phyloP scores from a whole-genome alignment of 2,329 filamentous ascomycete genomes.

The Aspergillus amoenus region DNA sequence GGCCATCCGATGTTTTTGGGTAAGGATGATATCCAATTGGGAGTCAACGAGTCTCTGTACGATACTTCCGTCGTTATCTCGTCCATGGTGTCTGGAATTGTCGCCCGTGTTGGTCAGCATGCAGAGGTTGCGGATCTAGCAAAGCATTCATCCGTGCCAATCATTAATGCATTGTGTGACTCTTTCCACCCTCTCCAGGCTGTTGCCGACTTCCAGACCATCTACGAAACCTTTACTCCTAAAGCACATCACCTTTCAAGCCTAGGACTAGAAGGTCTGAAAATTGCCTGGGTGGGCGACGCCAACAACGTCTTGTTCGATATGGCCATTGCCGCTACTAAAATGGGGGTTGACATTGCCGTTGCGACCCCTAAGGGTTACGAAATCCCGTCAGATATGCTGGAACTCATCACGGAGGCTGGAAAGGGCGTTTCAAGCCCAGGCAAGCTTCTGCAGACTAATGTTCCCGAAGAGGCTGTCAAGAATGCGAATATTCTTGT shows the following conservation, averaged over 20 bases:
- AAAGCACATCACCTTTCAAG: constrained; percentile 39
- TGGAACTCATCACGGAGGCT: constrained; percentile 66
- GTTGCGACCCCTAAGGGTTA: constrained; percentile 87
- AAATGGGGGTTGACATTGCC: constrained; percentile 80
- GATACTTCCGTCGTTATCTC: constrained; percentile 91
- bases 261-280: constrained; percentile 76
- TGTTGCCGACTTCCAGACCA: constrained; percentile 89
- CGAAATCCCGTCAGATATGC: constrained; percentile 74
- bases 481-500: constrained; percentile 85
- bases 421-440: constrained; percentile 57
- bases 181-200: constrained; percentile 92
- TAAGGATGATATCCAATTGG: constrained; percentile 93
- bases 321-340: constrained; percentile 80
- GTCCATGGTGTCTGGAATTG: constrained; percentile 84
- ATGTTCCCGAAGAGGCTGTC: constrained; percentile 78
- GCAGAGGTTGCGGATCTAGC: constrained; percentile 71
- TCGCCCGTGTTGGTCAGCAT: constrained; percentile 75
- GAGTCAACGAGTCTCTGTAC: constrained; percentile 89
- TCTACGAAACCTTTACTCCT: constrained; percentile 72
- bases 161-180: constrained; percentile 85
- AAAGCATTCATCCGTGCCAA: constrained; percentile 71
- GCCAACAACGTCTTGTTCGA: constrained; percentile 97
- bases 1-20: constrained; percentile 96
- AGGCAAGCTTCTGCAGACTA: constrained; percentile 72
- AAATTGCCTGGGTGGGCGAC: constrained; percentile 94